Evolutionary conservation across 805 yeast species (phyloP).

Genomic region (Lachancea fermentati): DNA sequence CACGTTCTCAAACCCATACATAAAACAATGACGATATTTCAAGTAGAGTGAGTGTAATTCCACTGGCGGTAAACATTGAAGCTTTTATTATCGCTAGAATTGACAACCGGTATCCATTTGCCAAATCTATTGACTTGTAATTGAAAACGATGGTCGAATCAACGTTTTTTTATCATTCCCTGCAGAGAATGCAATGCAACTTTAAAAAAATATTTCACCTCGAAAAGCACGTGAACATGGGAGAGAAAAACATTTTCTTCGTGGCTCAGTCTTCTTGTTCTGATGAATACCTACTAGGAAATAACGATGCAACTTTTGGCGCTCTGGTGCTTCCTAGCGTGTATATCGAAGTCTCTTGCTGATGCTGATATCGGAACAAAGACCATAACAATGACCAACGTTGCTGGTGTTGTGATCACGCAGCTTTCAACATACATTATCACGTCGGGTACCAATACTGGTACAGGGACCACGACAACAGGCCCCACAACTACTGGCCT

Average conservation of each 20-base stretch:
- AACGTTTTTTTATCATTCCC: too few relatives aligned
- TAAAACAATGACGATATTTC: too few relatives aligned
- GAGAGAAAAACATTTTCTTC: neutral
- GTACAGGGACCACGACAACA: constrained; percentile 10
- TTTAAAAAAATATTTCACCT: too few relatives aligned
- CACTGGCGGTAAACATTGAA: too few relatives aligned
- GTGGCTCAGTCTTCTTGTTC: neutral
- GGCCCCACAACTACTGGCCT: constrained; percentile 16
- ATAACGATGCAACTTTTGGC: neutral
- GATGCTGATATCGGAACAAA: constrained; percentile 1
- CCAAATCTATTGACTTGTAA: too few relatives aligned
- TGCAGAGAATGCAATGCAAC: too few relatives aligned
- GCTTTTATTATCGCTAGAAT: too few relatives aligned
- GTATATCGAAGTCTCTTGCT: constrained; percentile 1
- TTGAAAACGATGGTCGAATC: too few relatives aligned
- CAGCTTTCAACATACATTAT: constrained; percentile 10
- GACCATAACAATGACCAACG: constrained; percentile 4
- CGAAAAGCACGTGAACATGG: neutral
- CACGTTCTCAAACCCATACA: too few relatives aligned
- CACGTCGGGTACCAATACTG: constrained; percentile 13
- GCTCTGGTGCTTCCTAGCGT: neutral
- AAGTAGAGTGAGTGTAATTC: too few relatives aligned
- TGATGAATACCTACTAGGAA: neutral
- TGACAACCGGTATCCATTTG: too few relatives aligned
- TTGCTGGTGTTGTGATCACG: constrained; percentile 4